Evolutionary conservation across 1,284 basidiomycete genomes (phyloP).

Genomic region (Malassezia vespertilionis): DNA sequence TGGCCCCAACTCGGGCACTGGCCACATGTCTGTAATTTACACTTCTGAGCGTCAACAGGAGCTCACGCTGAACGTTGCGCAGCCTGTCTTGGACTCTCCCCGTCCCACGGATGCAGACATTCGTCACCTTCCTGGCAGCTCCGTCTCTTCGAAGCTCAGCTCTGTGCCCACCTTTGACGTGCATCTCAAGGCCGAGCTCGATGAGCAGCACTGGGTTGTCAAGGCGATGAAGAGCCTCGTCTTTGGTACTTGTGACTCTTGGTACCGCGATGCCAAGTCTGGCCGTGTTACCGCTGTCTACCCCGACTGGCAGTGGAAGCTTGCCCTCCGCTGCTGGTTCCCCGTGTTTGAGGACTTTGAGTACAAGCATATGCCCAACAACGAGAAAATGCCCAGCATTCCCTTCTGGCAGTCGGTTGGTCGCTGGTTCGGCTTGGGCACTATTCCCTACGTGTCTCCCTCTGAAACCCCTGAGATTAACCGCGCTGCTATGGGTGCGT

Average conservation of each 20-base stretch:
- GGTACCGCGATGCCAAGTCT: slow-evolving; percentile 35
- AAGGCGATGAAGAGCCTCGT: slow-evolving; percentile 31
- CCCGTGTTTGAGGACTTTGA: slow-evolving; percentile 33
- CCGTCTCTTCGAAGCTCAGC: slow-evolving; percentile 1
- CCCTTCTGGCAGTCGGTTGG: slow-evolving; percentile 29
- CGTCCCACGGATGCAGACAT: slow-evolving; percentile 21
- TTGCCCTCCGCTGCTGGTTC: slow-evolving; percentile 24
- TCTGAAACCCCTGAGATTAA: slow-evolving; percentile 29
- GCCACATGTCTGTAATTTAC: slow-evolving; percentile 36
- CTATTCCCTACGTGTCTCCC: slow-evolving; percentile 24
- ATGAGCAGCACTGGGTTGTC: slow-evolving; percentile 40
- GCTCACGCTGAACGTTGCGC: slow-evolving; percentile 26
- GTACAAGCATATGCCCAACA: slow-evolving; percentile 24
- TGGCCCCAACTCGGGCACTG: slow-evolving; percentile 40
- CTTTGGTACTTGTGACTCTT: slow-evolving; percentile 31
- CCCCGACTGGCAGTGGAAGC: slow-evolving; percentile 39
- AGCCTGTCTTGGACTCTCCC: slow-evolving; percentile 24
- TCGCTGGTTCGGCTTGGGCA: slow-evolving; percentile 25
- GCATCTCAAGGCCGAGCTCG: slow-evolving; percentile 31
- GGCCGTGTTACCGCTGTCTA: slow-evolving; percentile 35
- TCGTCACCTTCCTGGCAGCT: slow-evolving; percentile 24
- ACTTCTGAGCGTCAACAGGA: slow-evolving; percentile 35
- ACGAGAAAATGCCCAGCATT: slow-evolving; percentile 13
- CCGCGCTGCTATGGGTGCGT: slow-evolving; percentile 25
- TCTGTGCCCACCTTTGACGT: slow-evolving; percentile 33